A percentile compares a stretch with the other conserved stretches of the same genome.
These are phyloP conservation scores for Goniomonas avonlea DNA, from an alignment of 78 protist species.

Conservation along the genomic window DNA sequence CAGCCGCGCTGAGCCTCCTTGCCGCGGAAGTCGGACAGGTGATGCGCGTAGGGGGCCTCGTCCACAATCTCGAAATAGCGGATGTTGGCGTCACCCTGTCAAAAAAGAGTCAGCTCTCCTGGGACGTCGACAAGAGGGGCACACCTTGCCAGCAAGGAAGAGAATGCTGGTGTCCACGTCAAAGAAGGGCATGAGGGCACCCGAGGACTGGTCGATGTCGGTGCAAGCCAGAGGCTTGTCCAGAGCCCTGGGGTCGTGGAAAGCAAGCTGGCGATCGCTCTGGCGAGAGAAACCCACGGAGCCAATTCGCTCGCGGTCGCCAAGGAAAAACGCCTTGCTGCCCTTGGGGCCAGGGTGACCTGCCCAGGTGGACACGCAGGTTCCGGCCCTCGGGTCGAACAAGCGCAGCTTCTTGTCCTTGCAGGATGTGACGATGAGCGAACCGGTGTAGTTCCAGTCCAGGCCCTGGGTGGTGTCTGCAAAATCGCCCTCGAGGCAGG, in stretches of 20 bases:
- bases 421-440: conserved; percentile 61
- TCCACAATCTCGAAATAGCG: conserved; percentile 85
- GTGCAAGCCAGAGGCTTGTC: conserved; percentile 37
- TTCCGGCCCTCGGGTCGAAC: background rate
- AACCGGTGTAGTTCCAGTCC: conserved; percentile 83
- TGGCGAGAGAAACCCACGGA: conserved; percentile 81
- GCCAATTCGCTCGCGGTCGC: conserved; percentile 56
- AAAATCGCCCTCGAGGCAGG: conserved; percentile 34
- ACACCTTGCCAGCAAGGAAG: conserved; percentile 72
- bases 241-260: conserved; percentile 39
- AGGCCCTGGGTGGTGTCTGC: conserved; percentile 64
- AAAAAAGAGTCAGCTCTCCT: background rate
- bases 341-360: conserved; percentile 83
- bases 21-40: conserved; percentile 55
- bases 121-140: background rate
- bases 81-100: conserved; percentile 91
- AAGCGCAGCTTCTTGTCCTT: conserved; percentile 84
- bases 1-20: conserved; percentile 78
- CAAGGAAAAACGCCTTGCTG: conserved; percentile 65
- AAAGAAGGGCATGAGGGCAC: conserved; percentile 79
- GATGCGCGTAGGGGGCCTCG: conserved; percentile 59
- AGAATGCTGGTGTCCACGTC: conserved; percentile 76
- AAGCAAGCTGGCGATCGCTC: conserved; percentile 62
- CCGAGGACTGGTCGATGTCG: conserved; percentile 73
- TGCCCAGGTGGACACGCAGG: background rate